These are phyloP conservation scores for Aspergillus niger DNA, from an alignment of 2,329 filamentous ascomycete species.

Conservation along the genomic window DNA sequence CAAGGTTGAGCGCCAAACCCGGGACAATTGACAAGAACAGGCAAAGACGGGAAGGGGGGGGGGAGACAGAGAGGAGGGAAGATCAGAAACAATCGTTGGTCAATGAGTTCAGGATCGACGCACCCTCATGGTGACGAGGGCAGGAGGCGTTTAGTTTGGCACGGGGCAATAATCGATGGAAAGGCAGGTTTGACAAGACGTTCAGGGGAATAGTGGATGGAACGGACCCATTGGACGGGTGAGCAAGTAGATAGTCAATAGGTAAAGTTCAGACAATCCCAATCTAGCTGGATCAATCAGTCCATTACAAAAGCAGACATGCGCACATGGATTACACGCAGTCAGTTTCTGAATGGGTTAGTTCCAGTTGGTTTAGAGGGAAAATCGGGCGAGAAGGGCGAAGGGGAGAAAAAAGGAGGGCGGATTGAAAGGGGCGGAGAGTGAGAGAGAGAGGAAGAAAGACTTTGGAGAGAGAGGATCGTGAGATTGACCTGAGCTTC, in stretches of 20 bases:
- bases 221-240: neutral
- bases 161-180: slow-evolving; percentile 7
- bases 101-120: slow-evolving; percentile 25
- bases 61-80: slow-evolving; percentile 16
- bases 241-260: no score
- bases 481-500: neutral
- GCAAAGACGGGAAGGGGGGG: slow-evolving; percentile 16
- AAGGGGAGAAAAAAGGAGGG: neutral
- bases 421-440: slow-evolving; percentile 1
- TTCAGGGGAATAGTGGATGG: neutral
- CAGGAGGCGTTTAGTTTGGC: slow-evolving; percentile 6
- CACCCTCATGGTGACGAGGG: slow-evolving; percentile 22
- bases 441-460: neutral
- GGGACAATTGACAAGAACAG: slow-evolving; percentile 14
- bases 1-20: slow-evolving; percentile 3
- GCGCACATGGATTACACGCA: neutral
- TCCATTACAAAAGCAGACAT: neutral
- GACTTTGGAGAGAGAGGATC: neutral
- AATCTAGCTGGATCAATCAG: neutral
- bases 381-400: neutral
- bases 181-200: neutral
- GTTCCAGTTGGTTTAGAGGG: neutral
- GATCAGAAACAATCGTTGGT: slow-evolving; percentile 21
- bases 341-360: neutral
- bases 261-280: neutral